phyloP scores from a whole-genome alignment of 2,329 filamentous ascomycete genomes.

The Fusarium multiceps region DNA sequence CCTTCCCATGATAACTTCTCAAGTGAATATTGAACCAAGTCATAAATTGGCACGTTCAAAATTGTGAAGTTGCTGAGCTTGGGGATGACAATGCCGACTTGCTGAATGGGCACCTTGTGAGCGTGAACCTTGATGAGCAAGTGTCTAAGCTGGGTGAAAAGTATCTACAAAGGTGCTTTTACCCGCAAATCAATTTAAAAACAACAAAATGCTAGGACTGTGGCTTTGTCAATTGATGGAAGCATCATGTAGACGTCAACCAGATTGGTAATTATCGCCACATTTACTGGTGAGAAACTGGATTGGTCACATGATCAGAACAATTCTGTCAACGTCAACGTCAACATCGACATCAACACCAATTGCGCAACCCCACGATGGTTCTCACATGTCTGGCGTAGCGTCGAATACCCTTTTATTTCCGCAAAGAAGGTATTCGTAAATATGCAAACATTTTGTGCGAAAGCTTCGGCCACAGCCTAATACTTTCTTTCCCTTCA shows the following conservation, averaged over 20 bases:
- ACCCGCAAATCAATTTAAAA: accelerated
- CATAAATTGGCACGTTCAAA: not conserved
- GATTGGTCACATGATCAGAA: slow-evolving; percentile 6
- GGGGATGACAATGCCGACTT: not conserved
- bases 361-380: not conserved
- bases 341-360: not conserved
- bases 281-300: not conserved
- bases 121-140: slow-evolving; percentile 22
- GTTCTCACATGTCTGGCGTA: too few relatives aligned
- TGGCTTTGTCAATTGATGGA: not conserved
- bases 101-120: not conserved
- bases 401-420: accelerated
- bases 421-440: accelerated
- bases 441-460: accelerated
- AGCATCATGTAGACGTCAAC: not conserved
- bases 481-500: not conserved
- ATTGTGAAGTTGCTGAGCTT: not conserved
- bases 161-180: slow-evolving; percentile 14
- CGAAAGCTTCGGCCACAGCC: too few relatives aligned
- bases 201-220: accelerated
- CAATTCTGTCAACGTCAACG: not conserved
- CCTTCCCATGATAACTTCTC: slow-evolving; percentile 34
- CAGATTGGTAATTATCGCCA: not conserved
- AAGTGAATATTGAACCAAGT: accelerated
- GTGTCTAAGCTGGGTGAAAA: accelerated